phyloP scores from a whole-genome alignment of 352 stramenopile species.

The Albugo laibachii region DNA sequence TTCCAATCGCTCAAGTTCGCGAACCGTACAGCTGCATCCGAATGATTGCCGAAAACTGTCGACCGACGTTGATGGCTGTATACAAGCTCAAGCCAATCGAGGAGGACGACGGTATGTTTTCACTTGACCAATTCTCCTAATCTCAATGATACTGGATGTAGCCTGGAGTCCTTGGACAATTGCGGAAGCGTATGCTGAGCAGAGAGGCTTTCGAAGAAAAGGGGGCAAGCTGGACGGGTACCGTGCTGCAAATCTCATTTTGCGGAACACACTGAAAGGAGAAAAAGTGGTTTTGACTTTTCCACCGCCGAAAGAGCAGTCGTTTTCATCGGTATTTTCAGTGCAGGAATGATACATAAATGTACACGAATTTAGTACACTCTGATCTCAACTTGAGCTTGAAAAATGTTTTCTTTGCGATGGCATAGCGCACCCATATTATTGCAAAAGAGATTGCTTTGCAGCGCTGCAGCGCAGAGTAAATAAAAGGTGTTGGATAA shows the following conservation, averaged over 20 bases:
- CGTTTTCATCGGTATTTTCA: no score
- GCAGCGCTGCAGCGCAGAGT: no score
- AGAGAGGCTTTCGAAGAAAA: conserved; percentile 52
- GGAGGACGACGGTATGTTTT: conserved; percentile 23
- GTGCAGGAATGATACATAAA: no score
- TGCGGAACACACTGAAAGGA: conserved; percentile 61
- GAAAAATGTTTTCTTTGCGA: conserved; percentile 1
- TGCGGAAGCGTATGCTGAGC: conserved; percentile 49
- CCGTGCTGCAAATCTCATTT: conserved; percentile 40
- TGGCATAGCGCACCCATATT: not conserved
- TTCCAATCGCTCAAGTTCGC: conserved; percentile 71
- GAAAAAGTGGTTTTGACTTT: conserved; percentile 71
- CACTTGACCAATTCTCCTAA: not conserved
- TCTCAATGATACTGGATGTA: conserved; percentile 2
- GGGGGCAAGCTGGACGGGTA: conserved; percentile 59
- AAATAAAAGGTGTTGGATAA: no score
- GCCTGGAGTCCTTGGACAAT: conserved; percentile 61
- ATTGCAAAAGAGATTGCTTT: not conserved
- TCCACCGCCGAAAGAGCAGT: conserved; percentile 16
- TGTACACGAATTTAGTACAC: no score
- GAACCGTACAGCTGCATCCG: conserved; percentile 77
- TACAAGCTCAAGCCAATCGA: conserved; percentile 66
- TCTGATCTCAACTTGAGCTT: not conserved
- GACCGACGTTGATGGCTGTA: conserved; percentile 39
- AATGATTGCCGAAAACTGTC: conserved; percentile 69